A percentile compares a stretch with the other conserved stretches of the same genome.
phyloP scores from a whole-genome alignment of 139 green algal species.

The Auxenochlorella protothecoides region DNA sequence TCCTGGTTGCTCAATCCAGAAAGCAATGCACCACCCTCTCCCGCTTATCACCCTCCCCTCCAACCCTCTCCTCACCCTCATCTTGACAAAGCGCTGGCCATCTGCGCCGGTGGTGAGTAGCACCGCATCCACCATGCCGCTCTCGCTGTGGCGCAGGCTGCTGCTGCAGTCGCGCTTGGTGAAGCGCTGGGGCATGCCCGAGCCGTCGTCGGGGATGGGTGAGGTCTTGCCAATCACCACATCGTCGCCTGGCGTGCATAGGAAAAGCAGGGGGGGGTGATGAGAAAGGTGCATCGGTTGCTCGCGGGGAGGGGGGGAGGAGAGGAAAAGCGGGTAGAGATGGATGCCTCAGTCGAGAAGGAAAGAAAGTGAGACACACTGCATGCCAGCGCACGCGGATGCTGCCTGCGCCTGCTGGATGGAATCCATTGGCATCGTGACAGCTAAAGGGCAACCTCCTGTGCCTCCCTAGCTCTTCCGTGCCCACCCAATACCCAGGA shows the following conservation, averaged over 20 bases:
- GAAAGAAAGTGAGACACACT: background rate
- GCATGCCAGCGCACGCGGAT: background rate
- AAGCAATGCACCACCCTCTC: too few relatives aligned
- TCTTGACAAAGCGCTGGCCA: conserved; percentile 90
- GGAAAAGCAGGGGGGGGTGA: too few relatives aligned
- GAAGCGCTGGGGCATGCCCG: conserved; percentile 56
- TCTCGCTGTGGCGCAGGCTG: conserved; percentile 53
- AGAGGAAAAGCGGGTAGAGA: background rate
- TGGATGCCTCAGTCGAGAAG: background rate
- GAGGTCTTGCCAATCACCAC: conserved; percentile 76
- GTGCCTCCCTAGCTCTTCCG: too few relatives aligned
- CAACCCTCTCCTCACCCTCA: conserved; percentile 42
- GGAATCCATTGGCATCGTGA: too few relatives aligned
- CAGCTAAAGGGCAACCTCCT: too few relatives aligned
- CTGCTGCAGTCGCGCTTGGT: conserved; percentile 57
- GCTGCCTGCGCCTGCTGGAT: background rate
- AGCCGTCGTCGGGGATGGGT: conserved; percentile 55
- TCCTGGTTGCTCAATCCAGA: too few relatives aligned
- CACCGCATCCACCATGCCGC: conserved; percentile 70
- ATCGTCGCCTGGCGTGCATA: conserved; percentile 40
- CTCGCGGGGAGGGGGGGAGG: too few relatives aligned
- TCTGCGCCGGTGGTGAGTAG: conserved; percentile 85
- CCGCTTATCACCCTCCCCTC: too few relatives aligned
- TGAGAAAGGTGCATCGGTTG: too few relatives aligned
- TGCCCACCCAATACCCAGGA: too few relatives aligned